Evolutionary conservation across 345 rosid species (phyloP), one percentile per base, ranked within the genome.

Genomic region (Corymbia maculata): DNA sequence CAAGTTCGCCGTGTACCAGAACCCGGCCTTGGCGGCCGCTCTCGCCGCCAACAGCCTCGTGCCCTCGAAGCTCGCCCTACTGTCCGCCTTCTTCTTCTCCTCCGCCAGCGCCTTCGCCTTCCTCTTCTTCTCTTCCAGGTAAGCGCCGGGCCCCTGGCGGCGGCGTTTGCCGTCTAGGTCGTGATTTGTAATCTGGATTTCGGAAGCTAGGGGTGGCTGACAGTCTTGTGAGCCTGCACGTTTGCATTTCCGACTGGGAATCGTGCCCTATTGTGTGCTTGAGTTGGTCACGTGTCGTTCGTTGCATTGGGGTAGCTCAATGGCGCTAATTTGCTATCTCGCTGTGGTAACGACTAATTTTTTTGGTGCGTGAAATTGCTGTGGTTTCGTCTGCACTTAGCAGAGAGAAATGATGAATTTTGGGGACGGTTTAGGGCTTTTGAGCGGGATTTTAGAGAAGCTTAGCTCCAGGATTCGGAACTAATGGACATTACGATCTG

Each of bases 1-100:
- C 24, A 96, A 94, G 93, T 97, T 97, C 93, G 57, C 94, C 2
- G 99, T 94, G 85, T 96, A 97, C 90, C 95, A 92, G 94, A 96
- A 96, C 93, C 97, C 98, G 45, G 92, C 93, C 53, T 91, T 97
- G 8, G 91, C 98, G 50, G 95, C 97, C 49, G 98, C 98, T 53
- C 91, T 96, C n/a, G 94, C 97, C 7, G 97, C 98, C 79, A 93
- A 90, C 84, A 96, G 99, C 88, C 90, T 94, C 87, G 95, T 90
- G 86, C 99, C 99, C 50, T 94, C 99, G 9, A 97, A 91, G 90
- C 91, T 93, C 36, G 88, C 94, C 44, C 89, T 97, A 87, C 52
- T 94, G 88, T 89, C 88, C 92, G 84, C 93, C 57, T 88, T 95
- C 88, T 90, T 88, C n/a, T 90, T 97, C 92, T 94, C 95, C 80